These are phyloP conservation scores for Albatrellus sp. DNA, from an alignment of 1,284 basidiomycete species.

Conservation along the genomic window DNA sequence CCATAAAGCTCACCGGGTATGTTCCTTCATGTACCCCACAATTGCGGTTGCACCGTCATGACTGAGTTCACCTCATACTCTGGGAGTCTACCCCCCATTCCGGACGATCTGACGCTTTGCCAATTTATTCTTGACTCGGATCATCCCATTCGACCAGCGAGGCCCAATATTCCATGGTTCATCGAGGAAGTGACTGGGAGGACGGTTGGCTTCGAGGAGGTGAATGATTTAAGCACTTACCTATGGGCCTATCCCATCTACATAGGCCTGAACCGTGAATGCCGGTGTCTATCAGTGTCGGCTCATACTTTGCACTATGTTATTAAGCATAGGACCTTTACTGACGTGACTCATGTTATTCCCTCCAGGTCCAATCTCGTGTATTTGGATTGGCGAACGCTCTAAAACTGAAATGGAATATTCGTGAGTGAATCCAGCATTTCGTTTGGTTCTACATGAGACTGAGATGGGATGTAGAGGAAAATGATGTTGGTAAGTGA, in stretches of 20 bases:
- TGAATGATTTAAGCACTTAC: slow-evolving; percentile 16
- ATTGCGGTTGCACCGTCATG: no score
- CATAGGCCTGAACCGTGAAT: not conserved
- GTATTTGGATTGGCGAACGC: slow-evolving; percentile 52
- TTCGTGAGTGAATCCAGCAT: slow-evolving; percentile 19
- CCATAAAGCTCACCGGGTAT: no score
- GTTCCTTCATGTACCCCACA: no score
- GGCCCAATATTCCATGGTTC: slow-evolving; percentile 39
- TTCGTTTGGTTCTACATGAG: not conserved
- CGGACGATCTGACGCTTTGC: slow-evolving; percentile 58
- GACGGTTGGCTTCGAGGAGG: slow-evolving; percentile 35
- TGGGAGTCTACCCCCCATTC: slow-evolving; percentile 35
- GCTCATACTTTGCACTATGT: no score
- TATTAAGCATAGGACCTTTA: no score
- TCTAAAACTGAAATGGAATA: slow-evolving; percentile 36
- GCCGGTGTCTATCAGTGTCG: not conserved
- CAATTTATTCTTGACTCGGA: slow-evolving; percentile 60
- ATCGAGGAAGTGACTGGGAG: slow-evolving; percentile 52
- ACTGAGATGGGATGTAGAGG: slow-evolving; percentile 13
- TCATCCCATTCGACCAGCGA: slow-evolving; percentile 35
- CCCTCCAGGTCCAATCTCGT: slow-evolving; percentile 31
- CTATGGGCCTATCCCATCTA: not conserved
- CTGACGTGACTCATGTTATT: not conserved
- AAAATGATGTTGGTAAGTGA: slow-evolving; percentile 39
- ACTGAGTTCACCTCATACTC: slow-evolving; percentile 29